phyloP scores from a whole-genome alignment of 305 asterid genomes.

The Plantago rigida region DNA sequence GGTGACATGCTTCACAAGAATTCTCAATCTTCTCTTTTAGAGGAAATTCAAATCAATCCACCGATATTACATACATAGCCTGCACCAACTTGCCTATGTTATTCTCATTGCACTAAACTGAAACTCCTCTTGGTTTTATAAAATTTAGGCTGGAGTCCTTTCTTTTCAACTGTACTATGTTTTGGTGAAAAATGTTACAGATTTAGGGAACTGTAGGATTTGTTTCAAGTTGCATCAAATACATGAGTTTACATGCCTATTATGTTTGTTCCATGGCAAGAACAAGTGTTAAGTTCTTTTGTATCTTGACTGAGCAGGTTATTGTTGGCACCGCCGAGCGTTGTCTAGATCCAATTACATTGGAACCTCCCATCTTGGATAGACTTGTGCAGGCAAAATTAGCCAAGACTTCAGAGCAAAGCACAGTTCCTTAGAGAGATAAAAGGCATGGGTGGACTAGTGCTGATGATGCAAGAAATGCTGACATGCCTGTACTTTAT shows the following conservation, averaged over 20 bases:
- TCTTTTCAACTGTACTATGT: too few species aligned
- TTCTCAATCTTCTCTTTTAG: too few species aligned
- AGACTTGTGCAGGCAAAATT: conserved; percentile 73
- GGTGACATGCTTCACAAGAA: too few species aligned
- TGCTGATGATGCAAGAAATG: neutral
- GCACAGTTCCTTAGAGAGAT: conserved; percentile 14
- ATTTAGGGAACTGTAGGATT: neutral
- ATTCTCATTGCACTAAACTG: too few species aligned
- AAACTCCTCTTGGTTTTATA: too few species aligned
- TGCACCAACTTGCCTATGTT: too few species aligned
- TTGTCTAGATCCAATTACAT: conserved; percentile 65
- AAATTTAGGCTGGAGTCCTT: too few species aligned
- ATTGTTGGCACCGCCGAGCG: conserved; percentile 78
- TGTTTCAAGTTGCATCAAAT: neutral
- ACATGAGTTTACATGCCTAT: neutral
- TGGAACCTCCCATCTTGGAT: conserved; percentile 76
- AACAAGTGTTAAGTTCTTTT: neutral
- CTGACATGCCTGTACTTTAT: neutral
- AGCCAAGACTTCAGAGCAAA: conserved; percentile 44
- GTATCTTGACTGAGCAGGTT: conserved; percentile 45
- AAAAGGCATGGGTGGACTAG: neutral
- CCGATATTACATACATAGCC: too few species aligned
- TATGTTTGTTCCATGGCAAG: neutral
- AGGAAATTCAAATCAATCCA: too few species aligned
- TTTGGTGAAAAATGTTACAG: too few species aligned